Base-by-base conservation (phyloP, 2,329 filamentous ascomycete species). In the Sclerotinia sclerotiorum region DNA sequence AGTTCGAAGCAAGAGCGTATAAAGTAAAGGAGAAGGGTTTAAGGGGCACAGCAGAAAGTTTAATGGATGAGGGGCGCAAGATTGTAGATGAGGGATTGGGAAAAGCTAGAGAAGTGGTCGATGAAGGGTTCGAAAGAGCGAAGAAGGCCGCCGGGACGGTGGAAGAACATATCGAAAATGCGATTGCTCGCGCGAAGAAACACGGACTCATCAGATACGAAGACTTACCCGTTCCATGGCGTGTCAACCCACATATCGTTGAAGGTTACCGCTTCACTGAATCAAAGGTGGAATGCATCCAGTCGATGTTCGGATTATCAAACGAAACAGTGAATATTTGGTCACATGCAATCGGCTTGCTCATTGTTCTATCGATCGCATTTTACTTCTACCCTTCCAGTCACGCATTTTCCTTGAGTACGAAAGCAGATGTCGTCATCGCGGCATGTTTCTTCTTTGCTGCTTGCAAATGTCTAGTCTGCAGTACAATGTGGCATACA, bases 321-420 rank as follows among this genome's bases (percentile, higher is more conserved):
- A 99, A 99, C 80, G 95, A 99, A 81, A 87, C 90, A 52, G 90
- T 98, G 82, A 99, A 99, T 80, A 99, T 99, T 77, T 99, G 95
- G 95, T 94, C 94, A 2, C 95, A 99, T 78, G 87, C 90, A 17
- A 85, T 99, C 42, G 95, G 95, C 24, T 85, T 98, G n/a, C 77
- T 98, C 44, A 84, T 97, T 71, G 91, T 99, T 58, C 85, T 98
- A 49, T 84, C 93, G 17, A 85, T 98, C 55, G 95, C 95, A 68
- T 94, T 99, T 74, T 97, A 97, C 82, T 96, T 97, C 79, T 99
- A 99, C 79, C 95, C 95, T 0, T 88, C 88, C 62, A 94, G 91
- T 72, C 84, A 88, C 76, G 94, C 96, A 78, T 99, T 98, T 81
- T 88, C 87, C 58, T 83, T 92, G 70, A 96, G 92, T 79, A 93